Evolutionary conservation across 2,329 filamentous ascomycete genomes (phyloP).

Genomic region (Blastomyces parvus): DNA sequence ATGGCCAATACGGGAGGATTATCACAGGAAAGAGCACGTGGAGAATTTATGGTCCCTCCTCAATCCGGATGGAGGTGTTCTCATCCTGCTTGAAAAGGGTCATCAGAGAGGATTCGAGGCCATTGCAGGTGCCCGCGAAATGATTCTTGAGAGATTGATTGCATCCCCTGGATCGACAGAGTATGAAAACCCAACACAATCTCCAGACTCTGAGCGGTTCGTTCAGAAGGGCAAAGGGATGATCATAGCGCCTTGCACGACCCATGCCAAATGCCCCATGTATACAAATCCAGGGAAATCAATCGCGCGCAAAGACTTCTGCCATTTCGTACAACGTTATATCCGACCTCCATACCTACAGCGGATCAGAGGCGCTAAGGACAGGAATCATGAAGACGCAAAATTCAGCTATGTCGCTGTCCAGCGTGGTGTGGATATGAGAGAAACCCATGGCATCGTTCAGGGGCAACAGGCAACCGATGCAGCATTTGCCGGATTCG

Average conservation of each 20-base stretch:
- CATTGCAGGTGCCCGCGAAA: conserved; percentile 71
- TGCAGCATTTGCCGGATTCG: conserved; percentile 64
- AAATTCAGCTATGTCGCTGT: conserved; percentile 84
- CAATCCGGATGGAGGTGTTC: conserved; percentile 71
- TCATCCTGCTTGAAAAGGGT: conserved; percentile 84
- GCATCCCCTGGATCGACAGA: conserved; percentile 45
- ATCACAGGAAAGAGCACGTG: conserved; percentile 65
- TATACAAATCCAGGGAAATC: conserved; percentile 62
- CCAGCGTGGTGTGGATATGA: conserved; percentile 60
- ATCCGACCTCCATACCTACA: conserved; percentile 76
- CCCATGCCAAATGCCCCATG: conserved; percentile 82
- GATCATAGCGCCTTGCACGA: conserved; percentile 66
- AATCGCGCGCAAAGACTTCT: conserved; percentile 74
- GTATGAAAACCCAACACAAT: conserved; percentile 32
- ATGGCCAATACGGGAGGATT: conserved; percentile 64
- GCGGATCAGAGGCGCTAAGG: conserved; percentile 54
- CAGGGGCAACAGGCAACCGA: conserved; percentile 52
- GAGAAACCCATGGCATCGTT: conserved; percentile 32
- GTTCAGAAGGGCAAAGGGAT: conserved; percentile 49
- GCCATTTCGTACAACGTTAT: conserved; percentile 82
- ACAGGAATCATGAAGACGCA: conserved; percentile 79
- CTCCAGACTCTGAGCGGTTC: conserved; percentile 19
- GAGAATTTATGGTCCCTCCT: conserved; percentile 86
- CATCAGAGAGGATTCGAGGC: conserved; percentile 87
- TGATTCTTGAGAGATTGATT: conserved; percentile 67